Evolutionary conservation across 2,329 filamentous ascomycete genomes (phyloP).

Genomic region (Aspergillus sp.): DNA sequence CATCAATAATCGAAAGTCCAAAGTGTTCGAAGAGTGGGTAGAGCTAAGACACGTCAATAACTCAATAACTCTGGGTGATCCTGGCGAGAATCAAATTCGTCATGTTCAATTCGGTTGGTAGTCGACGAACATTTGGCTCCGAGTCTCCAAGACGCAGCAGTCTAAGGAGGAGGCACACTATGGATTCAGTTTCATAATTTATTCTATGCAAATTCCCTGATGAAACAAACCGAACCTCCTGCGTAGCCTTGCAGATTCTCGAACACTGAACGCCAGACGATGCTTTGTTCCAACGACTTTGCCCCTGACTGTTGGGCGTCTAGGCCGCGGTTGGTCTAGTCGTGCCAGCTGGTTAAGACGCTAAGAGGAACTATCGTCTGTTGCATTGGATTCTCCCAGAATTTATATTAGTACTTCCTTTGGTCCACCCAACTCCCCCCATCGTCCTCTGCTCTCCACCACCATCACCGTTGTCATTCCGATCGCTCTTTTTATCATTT

Average conservation of each 20-base stretch:
- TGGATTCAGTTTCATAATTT: not conserved
- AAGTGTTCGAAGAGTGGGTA: not conserved
- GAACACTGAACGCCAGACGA: constrained; percentile 10
- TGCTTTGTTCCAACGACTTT: not conserved
- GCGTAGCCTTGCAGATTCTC: constrained; percentile 13
- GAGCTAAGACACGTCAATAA: constrained; percentile 1
- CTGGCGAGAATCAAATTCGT: not conserved
- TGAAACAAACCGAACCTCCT: not conserved
- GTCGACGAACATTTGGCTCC: not conserved
- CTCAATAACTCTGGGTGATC: not conserved
- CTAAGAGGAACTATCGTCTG: constrained; percentile 8
- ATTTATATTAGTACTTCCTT: not conserved
- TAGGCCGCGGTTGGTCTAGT: constrained; percentile 7
- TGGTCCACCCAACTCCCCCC: not conserved
- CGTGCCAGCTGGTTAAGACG: constrained; percentile 8
- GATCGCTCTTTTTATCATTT: not conserved
- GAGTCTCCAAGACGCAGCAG: not conserved
- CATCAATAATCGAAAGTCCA: not conserved
- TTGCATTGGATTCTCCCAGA: not conserved
- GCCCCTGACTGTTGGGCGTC: constrained; percentile 7
- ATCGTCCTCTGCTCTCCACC: not conserved
- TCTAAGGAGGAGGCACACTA: not conserved
- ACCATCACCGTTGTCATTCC: not conserved
- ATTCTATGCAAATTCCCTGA: not conserved
- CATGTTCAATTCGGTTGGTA: not conserved